Conservation (phyloP, 768 basidiomycete genomes). For the Sporobolomyces roseus region DNA sequence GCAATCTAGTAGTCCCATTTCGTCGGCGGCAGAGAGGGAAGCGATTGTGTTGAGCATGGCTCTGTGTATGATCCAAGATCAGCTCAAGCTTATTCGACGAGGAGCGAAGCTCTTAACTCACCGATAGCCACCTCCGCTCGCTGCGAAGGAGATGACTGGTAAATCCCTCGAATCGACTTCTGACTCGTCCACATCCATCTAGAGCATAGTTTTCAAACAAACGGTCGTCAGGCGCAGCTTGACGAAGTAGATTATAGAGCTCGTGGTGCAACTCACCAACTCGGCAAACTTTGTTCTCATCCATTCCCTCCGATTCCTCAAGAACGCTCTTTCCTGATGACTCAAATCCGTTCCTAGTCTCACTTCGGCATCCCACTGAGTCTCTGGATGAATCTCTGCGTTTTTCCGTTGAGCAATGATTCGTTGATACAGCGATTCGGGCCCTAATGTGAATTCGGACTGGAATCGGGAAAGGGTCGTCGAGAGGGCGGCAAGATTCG, state of each 20-base stretch:
- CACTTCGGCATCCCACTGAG: constrained; percentile 47
- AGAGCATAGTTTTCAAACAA: too few species aligned
- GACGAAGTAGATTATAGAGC: too few species aligned
- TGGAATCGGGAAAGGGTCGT: constrained; percentile 9
- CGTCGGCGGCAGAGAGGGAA: constrained; percentile 43
- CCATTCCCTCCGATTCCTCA: constrained; percentile 41
- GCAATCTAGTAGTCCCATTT: constrained; percentile 45
- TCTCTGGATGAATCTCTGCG: constrained; percentile 44
- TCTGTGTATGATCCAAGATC: background rate
- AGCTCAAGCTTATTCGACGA: background rate
- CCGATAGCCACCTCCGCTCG: constrained; percentile 45
- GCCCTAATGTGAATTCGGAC: constrained; percentile 61
- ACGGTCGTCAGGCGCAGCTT: too few species aligned
- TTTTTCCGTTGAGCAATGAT: constrained; percentile 55
- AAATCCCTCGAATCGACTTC: constrained; percentile 47
- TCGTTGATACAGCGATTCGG: constrained; percentile 67
- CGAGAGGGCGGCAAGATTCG: constrained; percentile 69
- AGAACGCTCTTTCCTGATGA: constrained; percentile 45
- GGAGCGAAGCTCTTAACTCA: background rate
- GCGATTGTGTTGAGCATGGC: constrained; percentile 48
- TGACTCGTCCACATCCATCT: constrained; percentile 42
- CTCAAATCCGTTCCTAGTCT: constrained; percentile 47
- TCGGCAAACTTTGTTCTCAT: constrained; percentile 46
- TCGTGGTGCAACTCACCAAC: too few species aligned
- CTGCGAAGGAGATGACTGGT: constrained; percentile 48